Conservation (phyloP, 768 basidiomycete genomes). For the Chalciporus pseudorubinellus region DNA sequence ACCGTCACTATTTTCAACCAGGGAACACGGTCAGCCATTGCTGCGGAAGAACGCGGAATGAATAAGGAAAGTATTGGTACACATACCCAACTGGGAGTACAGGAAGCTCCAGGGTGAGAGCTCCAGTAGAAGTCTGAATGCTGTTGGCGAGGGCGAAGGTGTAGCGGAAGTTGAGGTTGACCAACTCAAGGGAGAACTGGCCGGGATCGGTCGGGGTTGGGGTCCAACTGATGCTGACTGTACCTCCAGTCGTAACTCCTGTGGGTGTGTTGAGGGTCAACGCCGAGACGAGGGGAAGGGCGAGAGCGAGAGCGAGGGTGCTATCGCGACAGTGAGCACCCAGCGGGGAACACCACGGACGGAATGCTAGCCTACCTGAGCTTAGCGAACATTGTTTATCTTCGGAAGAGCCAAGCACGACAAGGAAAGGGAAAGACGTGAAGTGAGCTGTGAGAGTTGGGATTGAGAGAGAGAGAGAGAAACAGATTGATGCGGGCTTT, state of each 20-base stretch:
- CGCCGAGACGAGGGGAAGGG: constrained; percentile 45
- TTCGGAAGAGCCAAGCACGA: constrained; percentile 10
- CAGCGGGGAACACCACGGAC: too few species aligned
- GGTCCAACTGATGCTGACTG: constrained; percentile 48
- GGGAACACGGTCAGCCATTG: neutral
- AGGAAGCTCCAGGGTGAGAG: constrained; percentile 42
- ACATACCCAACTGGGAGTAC: constrained; percentile 45
- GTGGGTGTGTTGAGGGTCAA: constrained; percentile 41
- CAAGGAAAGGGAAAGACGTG: constrained; percentile 15
- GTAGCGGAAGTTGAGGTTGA: constrained; percentile 50
- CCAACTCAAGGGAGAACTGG: constrained; percentile 45
- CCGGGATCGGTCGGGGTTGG: constrained; percentile 39
- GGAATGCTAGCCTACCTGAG: constrained; percentile 45
- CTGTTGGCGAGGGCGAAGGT: constrained; percentile 55
- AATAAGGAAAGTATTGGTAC: neutral
- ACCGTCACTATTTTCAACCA: constrained; percentile 32
- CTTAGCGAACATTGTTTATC: constrained; percentile 49
- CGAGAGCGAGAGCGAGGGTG: constrained; percentile 44
- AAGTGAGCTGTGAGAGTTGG: constrained; percentile 17
- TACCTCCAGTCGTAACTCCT: constrained; percentile 32
- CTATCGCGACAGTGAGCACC: constrained; percentile 21
- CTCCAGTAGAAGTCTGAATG: constrained; percentile 36
- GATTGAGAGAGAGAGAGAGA: neutral
- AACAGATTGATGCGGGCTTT: constrained; percentile 10
- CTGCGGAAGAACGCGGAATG: neutral